phyloP scores from a whole-genome alignment of 345 rosid genomes.

The Tarenaya hassleriana region DNA sequence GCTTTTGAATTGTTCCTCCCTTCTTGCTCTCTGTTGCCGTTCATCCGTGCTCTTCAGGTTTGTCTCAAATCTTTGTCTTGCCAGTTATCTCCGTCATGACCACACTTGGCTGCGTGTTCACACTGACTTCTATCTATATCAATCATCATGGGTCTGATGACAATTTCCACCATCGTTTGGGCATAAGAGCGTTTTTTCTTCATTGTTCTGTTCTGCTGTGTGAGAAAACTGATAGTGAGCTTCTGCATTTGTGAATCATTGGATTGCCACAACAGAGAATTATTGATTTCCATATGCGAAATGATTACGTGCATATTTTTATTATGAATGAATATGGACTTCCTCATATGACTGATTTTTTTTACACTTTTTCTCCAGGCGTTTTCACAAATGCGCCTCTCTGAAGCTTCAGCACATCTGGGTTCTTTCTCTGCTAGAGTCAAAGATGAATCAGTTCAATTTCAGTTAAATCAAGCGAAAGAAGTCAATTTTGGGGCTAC shows the following conservation, averaged over 20 bases:
- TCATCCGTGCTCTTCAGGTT: slow-evolving; percentile 97
- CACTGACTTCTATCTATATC: slow-evolving; percentile 2
- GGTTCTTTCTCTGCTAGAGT: slow-evolving; percentile 89
- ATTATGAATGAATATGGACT: background rate
- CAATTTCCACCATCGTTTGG: slow-evolving; percentile 1
- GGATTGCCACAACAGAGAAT: slow-evolving; percentile 7
- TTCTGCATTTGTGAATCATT: slow-evolving; percentile 12
- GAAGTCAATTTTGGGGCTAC: slow-evolving; percentile 58
- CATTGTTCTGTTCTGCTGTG: slow-evolving; percentile 1
- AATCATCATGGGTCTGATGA: slow-evolving; percentile 13
- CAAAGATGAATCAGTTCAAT: slow-evolving; percentile 62
- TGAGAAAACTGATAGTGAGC: slow-evolving; percentile 14
- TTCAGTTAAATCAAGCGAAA: slow-evolving; percentile 49
- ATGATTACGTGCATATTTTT: slow-evolving; percentile 12
- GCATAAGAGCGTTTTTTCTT: slow-evolving; percentile 5
- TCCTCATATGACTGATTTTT: slow-evolving; percentile 12
- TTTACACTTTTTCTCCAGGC: slow-evolving; percentile 46
- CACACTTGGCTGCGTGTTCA: slow-evolving; percentile 7
- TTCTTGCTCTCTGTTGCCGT: slow-evolving; percentile 80
- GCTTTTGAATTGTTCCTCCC: slow-evolving; percentile 99
- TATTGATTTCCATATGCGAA: too few relatives aligned
- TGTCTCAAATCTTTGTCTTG: slow-evolving; percentile 27
- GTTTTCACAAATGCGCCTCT: slow-evolving; percentile 90
- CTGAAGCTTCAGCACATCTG: slow-evolving; percentile 96
- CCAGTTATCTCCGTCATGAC: slow-evolving; percentile 1